A percentile compares a stretch with the other conserved stretches of the same genome.
Conservation (phyloP, 1,284 basidiomycete species). For the Amylostereum areolatum region DNA sequence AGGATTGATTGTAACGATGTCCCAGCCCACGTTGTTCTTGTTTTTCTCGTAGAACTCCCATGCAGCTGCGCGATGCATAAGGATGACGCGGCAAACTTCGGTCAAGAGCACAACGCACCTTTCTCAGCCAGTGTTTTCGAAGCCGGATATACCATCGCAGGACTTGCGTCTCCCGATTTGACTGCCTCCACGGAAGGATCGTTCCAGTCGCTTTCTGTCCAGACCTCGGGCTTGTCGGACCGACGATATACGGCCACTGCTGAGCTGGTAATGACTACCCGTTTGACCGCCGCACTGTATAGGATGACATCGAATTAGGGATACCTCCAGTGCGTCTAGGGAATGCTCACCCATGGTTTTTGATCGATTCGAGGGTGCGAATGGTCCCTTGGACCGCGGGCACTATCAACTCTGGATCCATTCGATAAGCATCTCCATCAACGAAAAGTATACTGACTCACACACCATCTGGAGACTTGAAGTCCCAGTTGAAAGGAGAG, state of each 20-base stretch:
- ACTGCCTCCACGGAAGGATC: not conserved
- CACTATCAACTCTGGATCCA: not conserved
- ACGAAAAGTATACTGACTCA: not conserved
- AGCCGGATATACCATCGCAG: not conserved
- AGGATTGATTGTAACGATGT: not conserved
- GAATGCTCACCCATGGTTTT: not conserved
- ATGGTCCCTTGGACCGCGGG: not conserved
- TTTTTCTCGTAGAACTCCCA: not conserved
- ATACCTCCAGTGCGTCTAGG: too few relatives aligned
- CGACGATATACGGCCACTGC: not conserved
- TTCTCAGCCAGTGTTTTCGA: not conserved
- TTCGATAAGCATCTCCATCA: not conserved
- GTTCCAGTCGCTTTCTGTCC: not conserved
- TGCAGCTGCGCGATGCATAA: not conserved
- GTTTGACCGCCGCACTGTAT: not conserved
- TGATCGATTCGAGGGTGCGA: not conserved
- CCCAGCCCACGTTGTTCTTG: not conserved
- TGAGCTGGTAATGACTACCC: not conserved
- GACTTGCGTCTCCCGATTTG: not conserved
- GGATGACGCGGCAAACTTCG: not conserved
- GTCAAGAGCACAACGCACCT: not conserved
- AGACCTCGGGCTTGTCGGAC: not conserved
- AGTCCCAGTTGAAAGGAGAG: conserved; percentile 28
- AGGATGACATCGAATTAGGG: too few relatives aligned
- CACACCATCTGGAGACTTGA: too few relatives aligned